These are phyloP conservation scores for Lactarius tabidus DNA, from an alignment of 768 basidiomycete species.

Conservation along the genomic window DNA sequence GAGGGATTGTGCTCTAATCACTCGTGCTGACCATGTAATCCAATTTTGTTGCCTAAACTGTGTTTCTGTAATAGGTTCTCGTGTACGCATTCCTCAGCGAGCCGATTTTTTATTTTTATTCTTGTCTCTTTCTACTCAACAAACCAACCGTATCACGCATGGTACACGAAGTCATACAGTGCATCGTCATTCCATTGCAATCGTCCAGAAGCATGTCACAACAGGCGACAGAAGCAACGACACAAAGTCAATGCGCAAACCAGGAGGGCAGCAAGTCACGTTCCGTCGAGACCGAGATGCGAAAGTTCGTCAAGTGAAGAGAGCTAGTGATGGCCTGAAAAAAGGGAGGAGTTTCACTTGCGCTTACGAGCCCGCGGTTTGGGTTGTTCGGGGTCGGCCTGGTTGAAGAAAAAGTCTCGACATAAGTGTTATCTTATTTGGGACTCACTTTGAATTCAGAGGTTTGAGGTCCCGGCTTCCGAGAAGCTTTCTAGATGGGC, in stretches of 20 bases:
- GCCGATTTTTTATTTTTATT: neutral
- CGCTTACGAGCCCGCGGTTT: conserved; percentile 21
- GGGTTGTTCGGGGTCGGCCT: conserved; percentile 18
- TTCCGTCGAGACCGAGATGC: neutral
- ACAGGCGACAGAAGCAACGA: neutral
- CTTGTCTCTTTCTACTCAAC: neutral
- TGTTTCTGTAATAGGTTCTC: neutral
- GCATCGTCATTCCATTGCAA: neutral
- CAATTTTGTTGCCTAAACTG: neutral
- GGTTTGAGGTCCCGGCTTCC: conserved; percentile 3
- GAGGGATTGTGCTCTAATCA: conserved; percentile 20
- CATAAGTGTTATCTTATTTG: neutral
- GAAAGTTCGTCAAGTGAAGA: neutral
- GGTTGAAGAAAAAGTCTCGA: neutral
- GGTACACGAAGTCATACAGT: neutral
- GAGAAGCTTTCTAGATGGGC: conserved; percentile 11
- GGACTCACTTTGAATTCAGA: conserved; percentile 17
- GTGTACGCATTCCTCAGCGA: neutral
- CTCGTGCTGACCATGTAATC: neutral
- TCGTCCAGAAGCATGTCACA: neutral
- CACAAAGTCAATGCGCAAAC: neutral
- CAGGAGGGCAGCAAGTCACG: conserved; percentile 5
- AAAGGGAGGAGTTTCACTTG: conserved; percentile 1
- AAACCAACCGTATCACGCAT: neutral
- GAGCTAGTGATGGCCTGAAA: neutral